Base-by-base conservation (phyloP, 345 rosid genomes). In the Syzygium jambos region DNA sequence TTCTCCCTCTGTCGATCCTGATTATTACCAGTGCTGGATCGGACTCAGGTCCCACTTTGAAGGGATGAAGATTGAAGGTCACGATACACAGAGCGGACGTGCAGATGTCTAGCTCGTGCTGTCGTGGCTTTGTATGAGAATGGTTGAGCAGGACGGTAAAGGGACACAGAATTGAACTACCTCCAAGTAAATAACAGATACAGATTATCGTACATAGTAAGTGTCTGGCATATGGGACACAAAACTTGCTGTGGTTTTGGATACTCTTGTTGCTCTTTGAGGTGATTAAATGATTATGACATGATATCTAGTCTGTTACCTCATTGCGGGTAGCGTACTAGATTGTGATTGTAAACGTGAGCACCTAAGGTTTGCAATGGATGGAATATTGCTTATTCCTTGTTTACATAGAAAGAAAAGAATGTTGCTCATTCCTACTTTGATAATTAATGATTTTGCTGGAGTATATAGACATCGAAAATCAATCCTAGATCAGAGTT, bases 21-120 rank as follows among this genome's bases (percentile, higher is more conserved):
- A 95, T 87, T 98, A 96, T 86, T 98, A 98, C 91, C 96, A 92
- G 87, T 98, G 99, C 89, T 98, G 99, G 99, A 95, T 94, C 43
- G 99, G 99, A 61, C 94, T 98, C 86, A 92, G 91, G 89, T 95
- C 99, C 86, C 99, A 96, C 90, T 98, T 98, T 88, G 89, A 89
- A 88, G 91, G 86, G 54, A 59, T 61, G 54, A 77, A 82, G 51
- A 30, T 54, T 52, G 84, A 52, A 68, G 78, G 65, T 25, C 77
- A 85, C 12, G 84, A 68, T n/a, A 14, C 80, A 19, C 85, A 85
- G 78, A 88, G 85, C 55, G 89, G 87, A 61, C 56, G 14, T 23
- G 52, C 14, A 41, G 51, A 54, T 15, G 59, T 57, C 41, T 56
- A 84, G 41, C 38, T 54, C 49, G 15, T 1, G 1, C 27, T 19